A percentile compares a stretch with the other conserved stretches of the same genome.
Conservation (phyloP, 2,329 filamentous ascomycete genomes). For the Pseudogymnoascus sp. region DNA sequence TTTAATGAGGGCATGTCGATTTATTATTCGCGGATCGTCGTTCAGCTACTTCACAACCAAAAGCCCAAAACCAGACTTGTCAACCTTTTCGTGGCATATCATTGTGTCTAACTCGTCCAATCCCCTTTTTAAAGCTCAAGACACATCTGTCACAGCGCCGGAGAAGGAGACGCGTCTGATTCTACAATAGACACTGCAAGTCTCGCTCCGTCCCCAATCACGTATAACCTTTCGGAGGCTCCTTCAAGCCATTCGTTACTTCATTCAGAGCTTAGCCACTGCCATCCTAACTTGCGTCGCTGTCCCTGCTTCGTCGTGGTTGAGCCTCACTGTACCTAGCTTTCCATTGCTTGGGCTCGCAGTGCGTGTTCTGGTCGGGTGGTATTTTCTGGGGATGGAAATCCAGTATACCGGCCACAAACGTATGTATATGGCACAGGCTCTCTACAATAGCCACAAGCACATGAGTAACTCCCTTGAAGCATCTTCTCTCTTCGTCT, state of each 20-base stretch:
- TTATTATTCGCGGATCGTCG: too few relatives aligned
- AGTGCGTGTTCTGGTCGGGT: not conserved
- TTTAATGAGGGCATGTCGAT: too few relatives aligned
- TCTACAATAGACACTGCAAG: not conserved
- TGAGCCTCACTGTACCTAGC: not conserved
- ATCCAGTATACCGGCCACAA: not conserved
- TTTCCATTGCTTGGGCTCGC: not conserved
- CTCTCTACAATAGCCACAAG: not conserved
- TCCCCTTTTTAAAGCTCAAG: not conserved
- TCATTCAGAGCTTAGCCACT: not conserved
- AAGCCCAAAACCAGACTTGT: not conserved
- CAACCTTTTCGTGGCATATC: not conserved
- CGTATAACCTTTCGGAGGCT: not conserved
- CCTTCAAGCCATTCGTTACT: not conserved
- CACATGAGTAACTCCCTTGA: not conserved
- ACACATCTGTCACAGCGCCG: not conserved
- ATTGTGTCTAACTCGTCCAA: not conserved
- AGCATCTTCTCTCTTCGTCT: not conserved
- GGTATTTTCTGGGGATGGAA: not conserved
- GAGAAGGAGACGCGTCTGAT: not conserved
- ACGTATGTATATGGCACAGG: not conserved
- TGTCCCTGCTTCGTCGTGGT: not conserved
- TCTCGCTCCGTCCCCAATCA: not conserved
- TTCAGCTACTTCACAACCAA: not conserved
- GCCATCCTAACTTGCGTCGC: not conserved